These are phyloP conservation scores for Moesziomyces globuligerus DNA, from an alignment of 1,284 basidiomycete genomes.

Conservation along the genomic window DNA sequence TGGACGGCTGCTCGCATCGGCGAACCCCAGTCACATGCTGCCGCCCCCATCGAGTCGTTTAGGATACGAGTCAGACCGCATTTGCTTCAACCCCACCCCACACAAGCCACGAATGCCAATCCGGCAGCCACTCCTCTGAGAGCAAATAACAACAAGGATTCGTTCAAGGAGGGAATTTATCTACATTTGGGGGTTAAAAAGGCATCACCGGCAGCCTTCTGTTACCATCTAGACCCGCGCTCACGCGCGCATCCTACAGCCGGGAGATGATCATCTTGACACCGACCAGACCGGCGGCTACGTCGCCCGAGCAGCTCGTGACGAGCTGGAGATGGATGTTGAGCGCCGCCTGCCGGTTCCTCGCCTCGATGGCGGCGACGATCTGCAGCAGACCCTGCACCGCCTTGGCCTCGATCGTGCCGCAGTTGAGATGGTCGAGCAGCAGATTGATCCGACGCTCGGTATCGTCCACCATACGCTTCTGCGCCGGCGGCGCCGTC, in stretches of 20 bases:
- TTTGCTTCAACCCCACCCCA: too few species aligned
- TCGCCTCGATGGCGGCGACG: conserved; percentile 59
- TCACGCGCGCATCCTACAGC: too few species aligned
- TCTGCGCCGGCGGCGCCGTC: conserved; percentile 76
- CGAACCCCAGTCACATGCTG: too few species aligned
- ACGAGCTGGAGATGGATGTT: conserved; percentile 60
- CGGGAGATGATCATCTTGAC: conserved; percentile 64
- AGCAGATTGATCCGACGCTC: conserved; percentile 86
- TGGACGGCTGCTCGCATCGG: too few species aligned
- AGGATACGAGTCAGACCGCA: too few species aligned
- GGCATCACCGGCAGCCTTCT: too few species aligned
- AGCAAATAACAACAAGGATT: too few species aligned
- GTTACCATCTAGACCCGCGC: too few species aligned
- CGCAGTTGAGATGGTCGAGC: conserved; percentile 91
- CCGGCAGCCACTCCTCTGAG: too few species aligned
- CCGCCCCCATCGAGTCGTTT: too few species aligned
- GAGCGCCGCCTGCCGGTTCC: conserved; percentile 62
- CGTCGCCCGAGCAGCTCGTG: conserved; percentile 60
- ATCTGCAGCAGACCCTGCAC: conserved; percentile 64
- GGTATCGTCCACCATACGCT: conserved; percentile 85
- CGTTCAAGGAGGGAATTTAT: too few species aligned
- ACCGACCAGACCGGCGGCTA: conserved; percentile 58
- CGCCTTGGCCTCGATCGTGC: conserved; percentile 72
- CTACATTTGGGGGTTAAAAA: conserved; percentile 28
- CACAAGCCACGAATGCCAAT: too few species aligned